Percentiles rank a stretch among this genome's conserved stretches.
Conservation (phyloP, 2,329 filamentous ascomycete species). For the Mycosphaerella sp. region DNA sequence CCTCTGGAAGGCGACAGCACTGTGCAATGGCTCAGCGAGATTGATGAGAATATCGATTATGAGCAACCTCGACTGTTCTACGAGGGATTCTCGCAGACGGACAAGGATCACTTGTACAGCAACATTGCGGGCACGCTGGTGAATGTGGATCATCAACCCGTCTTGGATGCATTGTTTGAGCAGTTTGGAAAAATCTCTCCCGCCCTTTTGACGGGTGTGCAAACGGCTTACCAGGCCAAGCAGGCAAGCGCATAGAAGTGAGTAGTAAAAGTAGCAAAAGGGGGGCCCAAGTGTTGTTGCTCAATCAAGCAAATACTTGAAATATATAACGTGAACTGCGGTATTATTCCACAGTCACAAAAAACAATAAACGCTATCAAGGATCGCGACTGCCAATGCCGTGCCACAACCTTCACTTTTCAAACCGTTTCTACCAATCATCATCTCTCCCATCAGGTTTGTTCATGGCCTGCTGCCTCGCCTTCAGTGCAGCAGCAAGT, state of each 20-base stretch:
- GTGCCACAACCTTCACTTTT: background rate
- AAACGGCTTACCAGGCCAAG: constrained; percentile 13
- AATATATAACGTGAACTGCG: too few species aligned
- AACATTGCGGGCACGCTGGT: constrained; percentile 29
- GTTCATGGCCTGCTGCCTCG: constrained; percentile 46
- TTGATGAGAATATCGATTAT: constrained; percentile 27
- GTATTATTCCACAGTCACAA: too few species aligned
- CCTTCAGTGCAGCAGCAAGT: constrained; percentile 45
- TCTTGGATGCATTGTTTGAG: constrained; percentile 21
- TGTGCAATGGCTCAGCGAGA: constrained; percentile 23
- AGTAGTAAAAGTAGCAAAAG: too few species aligned
- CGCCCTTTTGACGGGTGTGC: constrained; percentile 14
- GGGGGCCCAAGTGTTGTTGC: too few species aligned
- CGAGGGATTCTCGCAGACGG: constrained; percentile 22
- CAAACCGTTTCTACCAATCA: constrained; percentile 30
- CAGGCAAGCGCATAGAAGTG: background rate
- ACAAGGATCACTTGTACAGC: constrained; percentile 26
- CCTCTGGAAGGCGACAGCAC: constrained; percentile 18
- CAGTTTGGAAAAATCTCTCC: constrained; percentile 22
- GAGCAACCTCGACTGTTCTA: constrained; percentile 29
- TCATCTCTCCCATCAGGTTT: constrained; percentile 35
- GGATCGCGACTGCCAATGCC: background rate
- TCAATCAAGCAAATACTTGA: too few species aligned
- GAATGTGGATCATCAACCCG: constrained; percentile 25
- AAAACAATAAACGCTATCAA: background rate